Conservation (phyloP, 176 grass and related monocot species). For the Bonia amplexicaulis region DNA sequence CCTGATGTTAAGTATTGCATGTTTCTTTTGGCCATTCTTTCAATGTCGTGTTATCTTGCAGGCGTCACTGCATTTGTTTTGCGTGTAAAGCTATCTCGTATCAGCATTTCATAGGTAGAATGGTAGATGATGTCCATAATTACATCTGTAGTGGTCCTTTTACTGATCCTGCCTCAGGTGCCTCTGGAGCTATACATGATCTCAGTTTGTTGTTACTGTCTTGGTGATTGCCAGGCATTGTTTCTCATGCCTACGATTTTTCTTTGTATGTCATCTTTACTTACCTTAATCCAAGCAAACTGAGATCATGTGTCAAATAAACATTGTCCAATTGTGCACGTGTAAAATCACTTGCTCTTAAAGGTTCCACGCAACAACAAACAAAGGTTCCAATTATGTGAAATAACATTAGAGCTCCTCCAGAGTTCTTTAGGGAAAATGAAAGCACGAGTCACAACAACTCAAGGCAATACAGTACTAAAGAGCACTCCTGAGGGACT, state of each 20-base stretch:
- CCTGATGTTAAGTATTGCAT: neutral
- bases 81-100: neutral
- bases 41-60: neutral
- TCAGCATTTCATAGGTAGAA: neutral
- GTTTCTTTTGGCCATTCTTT: conserved; percentile 8
- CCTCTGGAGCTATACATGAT: neutral
- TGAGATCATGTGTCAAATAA: neutral
- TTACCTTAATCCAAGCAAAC: neutral
- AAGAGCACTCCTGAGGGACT: conserved; percentile 32
- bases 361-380: neutral
- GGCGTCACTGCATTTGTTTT: neutral
- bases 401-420: conserved; percentile 27
- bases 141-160: neutral
- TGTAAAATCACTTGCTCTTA: neutral
- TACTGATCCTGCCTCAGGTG: neutral
- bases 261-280: neutral
- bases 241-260: neutral
- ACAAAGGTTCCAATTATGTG: conserved; percentile 22
- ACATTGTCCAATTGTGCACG: neutral
- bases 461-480: conserved; percentile 27
- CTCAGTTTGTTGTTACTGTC: neutral
- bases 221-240: neutral
- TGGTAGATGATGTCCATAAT: neutral
- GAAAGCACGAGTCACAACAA: conserved; percentile 1
- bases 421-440: conserved; percentile 34